Evolutionary conservation across 495 filamentous ascomycete genomes (phyloP), one percentile per base, ranked within the genome.

Genomic region (Hyphodiscus hymeniophilus): DNA sequence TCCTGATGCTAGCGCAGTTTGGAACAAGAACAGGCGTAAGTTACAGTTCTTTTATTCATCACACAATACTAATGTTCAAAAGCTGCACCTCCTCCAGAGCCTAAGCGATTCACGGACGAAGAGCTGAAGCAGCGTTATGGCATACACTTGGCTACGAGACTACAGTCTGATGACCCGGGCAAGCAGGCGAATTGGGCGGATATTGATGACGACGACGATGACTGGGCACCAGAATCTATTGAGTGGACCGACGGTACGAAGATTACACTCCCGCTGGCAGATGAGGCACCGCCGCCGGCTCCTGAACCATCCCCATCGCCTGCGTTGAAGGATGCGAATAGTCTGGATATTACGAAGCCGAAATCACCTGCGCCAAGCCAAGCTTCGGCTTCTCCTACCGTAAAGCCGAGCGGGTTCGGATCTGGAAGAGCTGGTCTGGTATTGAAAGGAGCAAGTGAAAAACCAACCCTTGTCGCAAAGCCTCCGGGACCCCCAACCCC

Each of bases 221-320:
- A 97, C 61, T 99, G 92, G 92, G 89, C 85, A 2, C 94, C 92
- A 0, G 90, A 97, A 52, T 83, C 85, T 6, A 94, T 97, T 50
- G 88, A 94, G 53, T 99, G 92, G 92, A 89, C 84, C 54, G 92
- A 99, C 64, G 91, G 90, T 26, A 97, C 90, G 12, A 96, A 97
- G 68, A 87, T 89, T 45, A 84, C 80, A 31, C 72, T 94, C 7
- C 80, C 82, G 12, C 78, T 84, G 35, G 61, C 72, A 26, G 78
- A 85, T 31, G 75, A 79, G 41, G 50, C 59, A 12, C 59, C 66
- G 36, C 48, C 60, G 8, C 45, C 63, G 11, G 45, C 65, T 10
- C 63, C 66, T 31, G 56, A 63, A 23, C 60, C 74, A 38, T 66
- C 69, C 26, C 63, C 70, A 49, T 57, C 56, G 1, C 52, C 53